A percentile compares a stretch with the other conserved stretches of the same genome.
Evolutionary conservation across 352 stramenopile species (phyloP).

Genomic region (Globisporangium recalcitrans): DNA sequence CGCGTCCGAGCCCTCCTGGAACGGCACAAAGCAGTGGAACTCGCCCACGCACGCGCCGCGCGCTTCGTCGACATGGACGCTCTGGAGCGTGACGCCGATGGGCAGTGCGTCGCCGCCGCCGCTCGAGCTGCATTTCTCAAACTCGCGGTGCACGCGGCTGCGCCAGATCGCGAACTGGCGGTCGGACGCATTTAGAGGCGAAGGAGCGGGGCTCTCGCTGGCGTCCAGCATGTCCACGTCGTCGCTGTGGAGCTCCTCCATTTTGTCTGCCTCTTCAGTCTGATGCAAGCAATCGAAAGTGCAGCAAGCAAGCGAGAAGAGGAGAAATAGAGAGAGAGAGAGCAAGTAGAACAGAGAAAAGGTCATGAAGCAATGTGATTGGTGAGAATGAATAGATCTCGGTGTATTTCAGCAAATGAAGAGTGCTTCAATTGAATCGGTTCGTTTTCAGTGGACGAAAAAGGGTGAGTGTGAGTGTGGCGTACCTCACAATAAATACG

Average conservation of each 20-base stretch:
- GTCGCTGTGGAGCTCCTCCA: slow-evolving; percentile 3
- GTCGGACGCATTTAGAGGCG: slow-evolving; percentile 15
- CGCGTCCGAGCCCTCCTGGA: slow-evolving; percentile 64
- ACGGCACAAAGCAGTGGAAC: slow-evolving; percentile 75
- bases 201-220: not conserved
- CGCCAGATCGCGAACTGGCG: slow-evolving; percentile 69
- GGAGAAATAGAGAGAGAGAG: not conserved
- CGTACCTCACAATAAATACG: not conserved
- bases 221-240: slow-evolving; percentile 18
- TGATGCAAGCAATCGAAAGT: not conserved
- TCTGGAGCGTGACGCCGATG: slow-evolving; percentile 39
- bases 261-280: not conserved
- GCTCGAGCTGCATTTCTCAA: slow-evolving; percentile 52
- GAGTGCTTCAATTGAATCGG: not conserved
- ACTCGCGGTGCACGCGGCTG: slow-evolving; percentile 62
- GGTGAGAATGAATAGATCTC: not conserved
- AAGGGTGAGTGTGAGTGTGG: not conserved
- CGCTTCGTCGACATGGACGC: slow-evolving; percentile 41
- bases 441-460: not conserved
- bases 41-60: slow-evolving; percentile 41
- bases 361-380: not conserved
- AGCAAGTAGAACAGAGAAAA: not conserved
- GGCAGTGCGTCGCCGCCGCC: slow-evolving; percentile 21
- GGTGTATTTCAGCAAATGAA: not conserved
- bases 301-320: not conserved